These are phyloP conservation scores for Naganishia kalamii DNA, from an alignment of 768 basidiomycete genomes.

Conservation along the genomic window DNA sequence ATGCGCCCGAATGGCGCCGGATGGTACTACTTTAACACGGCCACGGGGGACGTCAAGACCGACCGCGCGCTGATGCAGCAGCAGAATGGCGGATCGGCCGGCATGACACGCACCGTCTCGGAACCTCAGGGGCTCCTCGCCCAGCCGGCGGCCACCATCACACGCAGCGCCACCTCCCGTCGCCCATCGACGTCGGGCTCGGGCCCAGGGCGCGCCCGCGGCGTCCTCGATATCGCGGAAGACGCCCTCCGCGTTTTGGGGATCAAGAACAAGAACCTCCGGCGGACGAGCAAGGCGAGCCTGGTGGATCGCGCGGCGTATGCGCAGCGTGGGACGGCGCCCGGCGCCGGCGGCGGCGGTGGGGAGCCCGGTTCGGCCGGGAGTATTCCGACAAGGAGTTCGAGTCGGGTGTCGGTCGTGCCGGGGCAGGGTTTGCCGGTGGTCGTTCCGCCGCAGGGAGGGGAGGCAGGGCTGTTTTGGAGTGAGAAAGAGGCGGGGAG, in stretches of 20 bases:
- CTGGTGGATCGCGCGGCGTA: not conserved
- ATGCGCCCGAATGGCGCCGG: slow-evolving; percentile 1
- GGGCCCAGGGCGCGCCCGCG: not conserved
- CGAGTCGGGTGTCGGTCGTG: not conserved
- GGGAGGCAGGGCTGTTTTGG: slow-evolving; percentile 2
- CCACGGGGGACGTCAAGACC: slow-evolving; percentile 53
- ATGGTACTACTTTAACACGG: slow-evolving; percentile 63
- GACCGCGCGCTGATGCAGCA: slow-evolving; percentile 5
- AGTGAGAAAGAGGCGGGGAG: not conserved
- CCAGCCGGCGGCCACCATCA: slow-evolving; percentile 35
- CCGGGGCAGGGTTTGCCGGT: not conserved
- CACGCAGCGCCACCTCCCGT: slow-evolving; percentile 57
- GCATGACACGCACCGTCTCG: not conserved
- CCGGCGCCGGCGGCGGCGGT: not conserved
- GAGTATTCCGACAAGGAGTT: not conserved
- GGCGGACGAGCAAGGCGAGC: not conserved
- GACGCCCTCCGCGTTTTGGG: slow-evolving; percentile 10
- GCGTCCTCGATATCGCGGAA: not conserved
- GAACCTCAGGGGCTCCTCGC: not conserved
- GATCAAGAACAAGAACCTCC: not conserved
- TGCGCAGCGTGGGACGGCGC: not conserved
- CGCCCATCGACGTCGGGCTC: slow-evolving; percentile 1
- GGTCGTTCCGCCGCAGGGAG: not conserved
- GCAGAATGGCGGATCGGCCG: not conserved
- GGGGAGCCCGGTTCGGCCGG: not conserved